A percentile compares a stretch with the other conserved stretches of the same genome.
phyloP scores from a whole-genome alignment of 192 early-diverging fungal genomes.

The Coemansia guatemalensis region DNA sequence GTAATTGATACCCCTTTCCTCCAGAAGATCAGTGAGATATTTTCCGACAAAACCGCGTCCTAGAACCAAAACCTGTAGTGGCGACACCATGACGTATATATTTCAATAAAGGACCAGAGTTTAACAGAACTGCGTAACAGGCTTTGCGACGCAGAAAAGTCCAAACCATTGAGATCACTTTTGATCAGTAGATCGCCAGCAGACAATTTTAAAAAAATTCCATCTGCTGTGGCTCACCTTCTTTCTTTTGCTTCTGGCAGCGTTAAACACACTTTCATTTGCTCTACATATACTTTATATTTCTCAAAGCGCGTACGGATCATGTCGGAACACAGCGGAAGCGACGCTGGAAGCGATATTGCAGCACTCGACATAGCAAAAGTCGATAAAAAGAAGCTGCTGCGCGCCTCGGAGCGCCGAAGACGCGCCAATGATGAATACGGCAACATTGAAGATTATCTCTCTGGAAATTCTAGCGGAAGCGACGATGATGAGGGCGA shows the following conservation, averaged over 20 bases:
- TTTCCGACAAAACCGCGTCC: constrained; percentile 46
- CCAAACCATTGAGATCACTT: no score
- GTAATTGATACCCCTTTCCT: not conserved
- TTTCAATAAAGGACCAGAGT: not conserved
- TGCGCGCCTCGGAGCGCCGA: constrained; percentile 46
- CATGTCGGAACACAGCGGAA: not conserved
- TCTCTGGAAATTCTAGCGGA: constrained; percentile 17
- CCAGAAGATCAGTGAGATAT: constrained; percentile 31
- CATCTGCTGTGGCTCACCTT: not conserved
- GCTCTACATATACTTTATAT: not conserved
- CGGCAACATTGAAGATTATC: constrained; percentile 39
- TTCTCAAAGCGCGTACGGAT: not conserved
- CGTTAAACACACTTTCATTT: not conserved
- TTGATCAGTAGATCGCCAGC: no score
- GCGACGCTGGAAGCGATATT: constrained; percentile 1
- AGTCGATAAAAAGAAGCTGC: constrained; percentile 42
- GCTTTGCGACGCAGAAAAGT: no score
- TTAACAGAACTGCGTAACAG: no score
- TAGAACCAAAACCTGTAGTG: constrained; percentile 30
- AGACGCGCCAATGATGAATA: constrained; percentile 40
- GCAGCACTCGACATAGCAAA: constrained; percentile 18
- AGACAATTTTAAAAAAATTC: no score
- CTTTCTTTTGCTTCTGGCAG: not conserved
- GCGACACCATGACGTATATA: not conserved
- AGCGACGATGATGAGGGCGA: constrained; percentile 28